Conservation (phyloP, 202 grass and related monocot species). For the Musa balbisiana region DNA sequence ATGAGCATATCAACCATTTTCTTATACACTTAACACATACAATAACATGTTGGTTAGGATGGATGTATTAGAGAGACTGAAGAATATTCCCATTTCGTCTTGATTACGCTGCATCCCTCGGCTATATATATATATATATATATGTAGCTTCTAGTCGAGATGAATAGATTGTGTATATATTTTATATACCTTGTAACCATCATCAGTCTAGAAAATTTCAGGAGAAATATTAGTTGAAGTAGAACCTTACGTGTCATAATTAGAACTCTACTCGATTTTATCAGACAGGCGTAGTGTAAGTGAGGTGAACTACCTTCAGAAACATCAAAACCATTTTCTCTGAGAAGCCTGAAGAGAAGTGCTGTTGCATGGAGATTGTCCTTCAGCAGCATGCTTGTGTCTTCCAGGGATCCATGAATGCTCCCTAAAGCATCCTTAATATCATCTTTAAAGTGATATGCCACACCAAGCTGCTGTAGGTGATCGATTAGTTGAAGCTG, state of each 20-base stretch:
- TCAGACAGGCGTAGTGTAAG: no score
- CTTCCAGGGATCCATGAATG: background rate
- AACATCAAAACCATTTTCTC: conserved; percentile 23
- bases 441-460: background rate
- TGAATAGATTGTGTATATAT: no score
- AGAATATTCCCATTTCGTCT: no score
- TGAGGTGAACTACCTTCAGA: conserved; percentile 11
- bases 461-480: background rate
- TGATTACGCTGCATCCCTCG: no score
- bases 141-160: no score
- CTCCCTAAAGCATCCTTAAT: background rate
- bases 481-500: conserved; percentile 1
- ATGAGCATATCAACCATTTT: background rate
- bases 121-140: no score
- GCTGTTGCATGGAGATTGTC: background rate
- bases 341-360: conserved; percentile 36
- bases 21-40: no score
- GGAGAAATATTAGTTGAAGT: background rate
- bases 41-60: no score
- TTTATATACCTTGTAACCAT: no score
- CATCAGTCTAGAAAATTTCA: no score
- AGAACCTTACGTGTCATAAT: background rate
- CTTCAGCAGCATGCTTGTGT: background rate
- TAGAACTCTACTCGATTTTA: no score
- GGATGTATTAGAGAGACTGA: no score